Conservation (phyloP, 2,329 filamentous ascomycete genomes). For the Aurifilum marmelostoma region DNA sequence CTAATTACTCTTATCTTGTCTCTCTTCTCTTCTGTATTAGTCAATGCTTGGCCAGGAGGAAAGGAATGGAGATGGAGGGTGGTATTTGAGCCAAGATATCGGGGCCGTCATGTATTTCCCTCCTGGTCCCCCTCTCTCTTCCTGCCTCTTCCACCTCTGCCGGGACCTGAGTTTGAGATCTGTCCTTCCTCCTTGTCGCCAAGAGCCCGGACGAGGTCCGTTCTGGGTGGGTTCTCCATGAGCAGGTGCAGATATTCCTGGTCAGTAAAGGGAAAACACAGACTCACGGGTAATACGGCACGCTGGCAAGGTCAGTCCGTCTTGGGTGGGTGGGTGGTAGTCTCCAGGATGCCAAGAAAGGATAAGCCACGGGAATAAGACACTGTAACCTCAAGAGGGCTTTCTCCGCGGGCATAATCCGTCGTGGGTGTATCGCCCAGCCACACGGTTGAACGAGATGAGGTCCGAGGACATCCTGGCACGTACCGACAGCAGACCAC, state of each 20-base stretch:
- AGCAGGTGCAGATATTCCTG: background rate
- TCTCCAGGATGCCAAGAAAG: background rate
- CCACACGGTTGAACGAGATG: background rate
- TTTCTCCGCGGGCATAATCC: background rate
- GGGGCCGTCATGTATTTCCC: background rate
- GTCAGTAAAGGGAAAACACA: background rate
- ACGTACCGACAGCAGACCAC: too few relatives aligned
- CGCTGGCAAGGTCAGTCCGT: background rate
- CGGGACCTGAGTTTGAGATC: background rate
- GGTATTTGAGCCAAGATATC: too few relatives aligned
- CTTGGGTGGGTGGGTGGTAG: background rate
- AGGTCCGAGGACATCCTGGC: background rate
- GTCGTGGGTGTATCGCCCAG: background rate
- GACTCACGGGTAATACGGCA: conserved; percentile 12
- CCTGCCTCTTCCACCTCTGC: too few relatives aligned
- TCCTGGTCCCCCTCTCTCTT: background rate
- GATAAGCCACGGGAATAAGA: background rate
- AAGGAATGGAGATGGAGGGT: too few relatives aligned
- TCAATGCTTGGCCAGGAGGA: background rate
- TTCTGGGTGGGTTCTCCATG: background rate
- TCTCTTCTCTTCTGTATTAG: background rate
- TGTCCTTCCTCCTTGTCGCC: background rate
- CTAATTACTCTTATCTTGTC: background rate
- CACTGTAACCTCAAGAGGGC: background rate
- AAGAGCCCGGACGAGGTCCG: conserved; percentile 3